These are phyloP conservation scores for Pythium aristosporum DNA, from an alignment of 352 stramenopile genomes.

Conservation along the genomic window DNA sequence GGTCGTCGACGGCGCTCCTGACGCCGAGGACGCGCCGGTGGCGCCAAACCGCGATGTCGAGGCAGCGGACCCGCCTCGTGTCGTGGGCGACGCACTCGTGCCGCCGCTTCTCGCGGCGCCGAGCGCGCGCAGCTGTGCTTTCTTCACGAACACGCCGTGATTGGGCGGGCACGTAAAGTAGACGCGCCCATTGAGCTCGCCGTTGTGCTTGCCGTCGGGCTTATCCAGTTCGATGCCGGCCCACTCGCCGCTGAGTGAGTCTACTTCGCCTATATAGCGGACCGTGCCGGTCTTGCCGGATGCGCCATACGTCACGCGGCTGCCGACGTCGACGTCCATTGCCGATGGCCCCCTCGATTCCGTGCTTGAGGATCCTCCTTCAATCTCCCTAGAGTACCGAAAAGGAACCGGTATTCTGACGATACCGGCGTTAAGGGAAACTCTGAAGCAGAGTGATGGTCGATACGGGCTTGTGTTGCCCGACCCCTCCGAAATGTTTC, in stretches of 20 bases:
- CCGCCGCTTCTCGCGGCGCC: constrained; percentile 17
- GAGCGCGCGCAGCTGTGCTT: constrained; percentile 32
- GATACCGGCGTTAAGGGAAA: constrained; percentile 8
- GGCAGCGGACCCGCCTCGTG: background rate
- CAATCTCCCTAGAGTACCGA: constrained; percentile 1
- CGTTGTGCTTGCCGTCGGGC: constrained; percentile 84
- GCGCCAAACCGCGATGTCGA: constrained; percentile 10
- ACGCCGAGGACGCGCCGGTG: background rate
- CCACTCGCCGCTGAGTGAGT: constrained; percentile 80
- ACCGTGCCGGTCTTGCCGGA: constrained; percentile 70
- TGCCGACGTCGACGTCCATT: constrained; percentile 60
- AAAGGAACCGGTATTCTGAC: constrained; percentile 1
- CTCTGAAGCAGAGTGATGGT: background rate
- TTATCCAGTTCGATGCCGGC: constrained; percentile 78
- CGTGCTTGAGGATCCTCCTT: constrained; percentile 13
- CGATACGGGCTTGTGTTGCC: background rate
- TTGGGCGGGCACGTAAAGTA: constrained; percentile 80
- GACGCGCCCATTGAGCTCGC: constrained; percentile 73
- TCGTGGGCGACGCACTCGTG: constrained; percentile 24
- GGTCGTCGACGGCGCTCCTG: constrained; percentile 11
- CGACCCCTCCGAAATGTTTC: background rate
- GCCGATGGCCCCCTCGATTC: background rate
- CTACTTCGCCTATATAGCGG: constrained; percentile 73
- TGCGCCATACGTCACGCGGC: constrained; percentile 60
- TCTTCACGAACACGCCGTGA: constrained; percentile 78